Evolutionary conservation across 495 filamentous ascomycete genomes (phyloP).

Genomic region (Hypoxylon rickii): DNA sequence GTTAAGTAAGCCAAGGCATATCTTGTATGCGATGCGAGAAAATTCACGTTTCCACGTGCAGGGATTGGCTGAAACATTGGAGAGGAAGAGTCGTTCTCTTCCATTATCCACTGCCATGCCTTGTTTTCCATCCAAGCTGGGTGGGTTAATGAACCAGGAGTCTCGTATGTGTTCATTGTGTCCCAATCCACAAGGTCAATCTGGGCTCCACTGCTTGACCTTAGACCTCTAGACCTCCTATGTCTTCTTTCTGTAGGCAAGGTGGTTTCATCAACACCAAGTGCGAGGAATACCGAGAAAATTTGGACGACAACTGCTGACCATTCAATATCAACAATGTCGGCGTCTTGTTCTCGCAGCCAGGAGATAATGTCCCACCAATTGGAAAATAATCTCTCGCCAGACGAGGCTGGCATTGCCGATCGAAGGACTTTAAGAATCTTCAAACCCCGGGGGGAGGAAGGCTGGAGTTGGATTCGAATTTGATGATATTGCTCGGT

Average conservation of each 20-base stretch:
- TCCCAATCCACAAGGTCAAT: constrained; percentile 45
- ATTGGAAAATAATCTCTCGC: constrained; percentile 66
- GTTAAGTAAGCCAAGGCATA: constrained; percentile 54
- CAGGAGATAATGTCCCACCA: constrained; percentile 81
- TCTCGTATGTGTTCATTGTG: constrained; percentile 42
- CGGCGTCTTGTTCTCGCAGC: constrained; percentile 57
- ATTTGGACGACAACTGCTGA: constrained; percentile 73
- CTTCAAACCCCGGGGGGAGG: constrained; percentile 61
- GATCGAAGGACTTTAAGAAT: constrained; percentile 65
- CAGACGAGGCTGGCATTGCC: constrained; percentile 61
- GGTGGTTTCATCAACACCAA: constrained; percentile 36
- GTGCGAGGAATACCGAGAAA: constrained; percentile 56
- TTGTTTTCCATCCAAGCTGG: constrained; percentile 68
- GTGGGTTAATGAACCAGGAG: constrained; percentile 56
- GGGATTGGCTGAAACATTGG: constrained; percentile 28
- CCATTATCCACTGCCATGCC: constrained; percentile 76
- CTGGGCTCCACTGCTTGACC: constrained; percentile 39
- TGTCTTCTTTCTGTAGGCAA: constrained; percentile 16
- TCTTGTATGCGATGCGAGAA: constrained; percentile 51
- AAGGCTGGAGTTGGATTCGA: constrained; percentile 67
- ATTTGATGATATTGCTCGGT: constrained; percentile 64
- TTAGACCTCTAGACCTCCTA: constrained; percentile 30
- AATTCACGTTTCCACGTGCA: constrained; percentile 35
- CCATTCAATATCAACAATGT: constrained; percentile 72
- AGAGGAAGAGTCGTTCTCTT: constrained; percentile 50